Evolutionary conservation across 176 grass and related monocot genomes (phyloP).

Genomic region (Avena sativa): DNA sequence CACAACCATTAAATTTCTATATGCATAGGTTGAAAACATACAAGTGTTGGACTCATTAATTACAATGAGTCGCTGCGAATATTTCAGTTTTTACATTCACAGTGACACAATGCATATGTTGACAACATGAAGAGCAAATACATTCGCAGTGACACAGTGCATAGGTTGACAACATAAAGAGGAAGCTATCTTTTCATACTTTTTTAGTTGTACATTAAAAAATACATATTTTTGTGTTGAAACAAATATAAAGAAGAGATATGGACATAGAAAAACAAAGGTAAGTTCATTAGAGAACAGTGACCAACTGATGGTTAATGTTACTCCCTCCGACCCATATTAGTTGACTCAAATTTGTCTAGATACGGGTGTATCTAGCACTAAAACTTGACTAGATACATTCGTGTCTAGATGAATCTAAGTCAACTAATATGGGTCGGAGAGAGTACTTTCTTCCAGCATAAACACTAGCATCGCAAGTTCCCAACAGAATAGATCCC

Average conservation of each 20-base stretch:
- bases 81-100: too few species aligned
- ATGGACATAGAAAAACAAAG: conserved; percentile 25
- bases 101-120: too few species aligned
- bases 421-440: too few species aligned
- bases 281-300: not conserved
- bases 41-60: too few species aligned
- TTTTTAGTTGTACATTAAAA: conserved; percentile 9
- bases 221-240: not conserved
- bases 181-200: not conserved
- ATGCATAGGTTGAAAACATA: not conserved
- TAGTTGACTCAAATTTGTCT: too few species aligned
- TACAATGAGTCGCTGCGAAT: conserved; percentile 2
- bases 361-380: too few species aligned
- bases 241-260: not conserved
- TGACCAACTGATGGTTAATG: not conserved
- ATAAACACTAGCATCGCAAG: not conserved
- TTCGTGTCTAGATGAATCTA: too few species aligned
- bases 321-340: not conserved
- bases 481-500: not conserved
- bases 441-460: not conserved
- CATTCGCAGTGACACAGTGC: not conserved
- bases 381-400: too few species aligned
- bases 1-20: conserved; percentile 15
- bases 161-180: conserved; percentile 19
- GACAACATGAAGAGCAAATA: too few species aligned